phyloP scores from a whole-genome alignment of 129 eudicot genomes.

The Sambucus nigra region DNA sequence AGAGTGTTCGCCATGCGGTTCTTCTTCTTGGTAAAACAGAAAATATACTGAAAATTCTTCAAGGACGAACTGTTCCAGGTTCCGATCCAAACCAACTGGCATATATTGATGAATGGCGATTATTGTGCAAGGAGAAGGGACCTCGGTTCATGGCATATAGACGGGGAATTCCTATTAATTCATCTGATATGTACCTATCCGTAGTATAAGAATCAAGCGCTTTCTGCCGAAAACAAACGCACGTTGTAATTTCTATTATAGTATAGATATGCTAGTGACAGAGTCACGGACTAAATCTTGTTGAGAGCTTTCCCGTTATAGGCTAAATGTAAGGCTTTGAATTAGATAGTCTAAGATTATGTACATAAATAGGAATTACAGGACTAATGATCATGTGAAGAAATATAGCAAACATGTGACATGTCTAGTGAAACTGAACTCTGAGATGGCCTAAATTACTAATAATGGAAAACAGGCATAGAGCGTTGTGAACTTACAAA shows the following conservation, averaged over 20 bases:
- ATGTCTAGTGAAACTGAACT: no score
- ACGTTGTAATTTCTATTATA: slow-evolving; percentile 4
- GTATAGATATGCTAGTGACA: neutral
- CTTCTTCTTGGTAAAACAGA: slow-evolving; percentile 52
- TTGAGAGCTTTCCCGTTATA: no score
- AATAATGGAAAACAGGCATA: no score
- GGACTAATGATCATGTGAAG: no score
- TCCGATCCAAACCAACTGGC: slow-evolving; percentile 32
- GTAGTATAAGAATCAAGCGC: slow-evolving; percentile 19
- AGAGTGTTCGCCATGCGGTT: slow-evolving; percentile 42
- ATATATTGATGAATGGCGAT: slow-evolving; percentile 55
- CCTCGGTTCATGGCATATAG: neutral
- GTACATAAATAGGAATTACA: neutral
- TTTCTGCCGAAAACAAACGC: neutral
- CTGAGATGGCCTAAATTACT: no score
- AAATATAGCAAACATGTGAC: no score
- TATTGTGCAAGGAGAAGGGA: slow-evolving; percentile 23
- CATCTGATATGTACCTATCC: slow-evolving; percentile 33
- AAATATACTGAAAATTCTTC: slow-evolving; percentile 36
- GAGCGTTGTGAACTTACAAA: no score
- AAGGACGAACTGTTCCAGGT: slow-evolving; percentile 25
- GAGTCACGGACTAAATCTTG: no score
- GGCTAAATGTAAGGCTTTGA: no score
- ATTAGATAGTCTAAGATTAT: neutral
- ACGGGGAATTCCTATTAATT: slow-evolving; percentile 15